phyloP scores from a whole-genome alignment of 768 basidiomycete genomes.

The Rhizopogon roseolus region DNA sequence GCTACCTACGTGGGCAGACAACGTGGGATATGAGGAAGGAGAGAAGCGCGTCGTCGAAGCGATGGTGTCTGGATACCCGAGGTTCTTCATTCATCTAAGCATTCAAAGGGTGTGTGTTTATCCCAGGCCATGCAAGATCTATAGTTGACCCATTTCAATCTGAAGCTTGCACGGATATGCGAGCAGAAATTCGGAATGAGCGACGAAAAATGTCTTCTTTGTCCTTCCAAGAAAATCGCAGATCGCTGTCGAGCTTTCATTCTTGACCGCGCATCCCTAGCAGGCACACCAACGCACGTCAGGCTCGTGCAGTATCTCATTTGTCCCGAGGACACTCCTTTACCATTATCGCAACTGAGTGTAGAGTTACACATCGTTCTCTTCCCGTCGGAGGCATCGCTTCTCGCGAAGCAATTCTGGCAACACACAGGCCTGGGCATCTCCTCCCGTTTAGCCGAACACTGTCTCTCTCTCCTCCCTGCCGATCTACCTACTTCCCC shows the following conservation, averaged over 20 bases:
- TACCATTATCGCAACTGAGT: not conserved
- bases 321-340: conserved; percentile 47
- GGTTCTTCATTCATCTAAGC: conserved; percentile 88
- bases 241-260: conserved; percentile 75
- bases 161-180: conserved; percentile 74
- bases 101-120: conserved; percentile 70
- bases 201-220: conserved; percentile 75
- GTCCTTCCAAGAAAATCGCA: conserved; percentile 69
- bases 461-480: conserved; percentile 69
- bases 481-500: conserved; percentile 25
- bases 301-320: conserved; percentile 70
- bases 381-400: conserved; percentile 56
- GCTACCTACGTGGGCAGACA: conserved; percentile 88
- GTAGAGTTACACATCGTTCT: conserved; percentile 79
- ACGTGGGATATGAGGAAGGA: conserved; percentile 89
- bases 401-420: conserved; percentile 89
- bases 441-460: conserved; percentile 81
- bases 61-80: conserved; percentile 89
- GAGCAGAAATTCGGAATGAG: conserved; percentile 70
- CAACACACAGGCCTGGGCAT: conserved; percentile 92
- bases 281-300: conserved; percentile 40
- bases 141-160: not conserved
- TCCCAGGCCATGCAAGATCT: not conserved
- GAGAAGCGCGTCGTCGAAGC: conserved; percentile 69
- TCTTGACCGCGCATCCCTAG: conserved; percentile 38